Evolutionary conservation across 73 alveolate genomes (phyloP).

Genomic region (Paramecium primaurelia): DNA sequence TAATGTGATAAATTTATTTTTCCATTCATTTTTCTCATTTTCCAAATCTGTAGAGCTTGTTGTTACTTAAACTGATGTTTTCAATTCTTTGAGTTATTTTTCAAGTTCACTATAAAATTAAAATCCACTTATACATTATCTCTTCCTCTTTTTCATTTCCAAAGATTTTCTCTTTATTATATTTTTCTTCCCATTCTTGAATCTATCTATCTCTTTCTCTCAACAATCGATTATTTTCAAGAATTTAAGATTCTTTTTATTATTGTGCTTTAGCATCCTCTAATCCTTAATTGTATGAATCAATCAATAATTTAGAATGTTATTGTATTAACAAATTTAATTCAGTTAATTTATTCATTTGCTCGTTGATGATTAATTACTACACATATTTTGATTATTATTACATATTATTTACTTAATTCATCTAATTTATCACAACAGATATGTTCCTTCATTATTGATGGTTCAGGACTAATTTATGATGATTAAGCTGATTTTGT

Average conservation of each 20-base stretch:
- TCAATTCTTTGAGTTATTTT: neutral
- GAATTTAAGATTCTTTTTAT: neutral
- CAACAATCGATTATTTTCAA: neutral
- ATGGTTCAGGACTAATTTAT: neutral
- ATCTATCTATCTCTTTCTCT: neutral
- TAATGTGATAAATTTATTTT: neutral
- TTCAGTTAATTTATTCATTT: neutral
- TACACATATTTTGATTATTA: neutral
- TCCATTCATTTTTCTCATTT: neutral
- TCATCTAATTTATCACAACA: conserved; percentile 11
- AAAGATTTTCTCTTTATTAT: neutral
- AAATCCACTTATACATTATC: neutral
- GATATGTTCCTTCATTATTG: neutral
- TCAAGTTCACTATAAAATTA: neutral
- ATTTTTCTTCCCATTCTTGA: neutral
- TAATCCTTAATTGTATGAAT: neutral
- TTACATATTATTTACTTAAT: neutral
- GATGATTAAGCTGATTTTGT: neutral
- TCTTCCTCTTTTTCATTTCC: neutral
- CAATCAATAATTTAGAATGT: neutral
- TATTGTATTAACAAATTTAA: neutral
- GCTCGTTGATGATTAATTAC: neutral
- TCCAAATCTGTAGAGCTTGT: neutral
- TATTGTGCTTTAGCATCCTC: neutral
- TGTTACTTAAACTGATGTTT: neutral